Evolutionary conservation across 2,329 filamentous ascomycete genomes (phyloP).

Genomic region (Fusarium sp.): DNA sequence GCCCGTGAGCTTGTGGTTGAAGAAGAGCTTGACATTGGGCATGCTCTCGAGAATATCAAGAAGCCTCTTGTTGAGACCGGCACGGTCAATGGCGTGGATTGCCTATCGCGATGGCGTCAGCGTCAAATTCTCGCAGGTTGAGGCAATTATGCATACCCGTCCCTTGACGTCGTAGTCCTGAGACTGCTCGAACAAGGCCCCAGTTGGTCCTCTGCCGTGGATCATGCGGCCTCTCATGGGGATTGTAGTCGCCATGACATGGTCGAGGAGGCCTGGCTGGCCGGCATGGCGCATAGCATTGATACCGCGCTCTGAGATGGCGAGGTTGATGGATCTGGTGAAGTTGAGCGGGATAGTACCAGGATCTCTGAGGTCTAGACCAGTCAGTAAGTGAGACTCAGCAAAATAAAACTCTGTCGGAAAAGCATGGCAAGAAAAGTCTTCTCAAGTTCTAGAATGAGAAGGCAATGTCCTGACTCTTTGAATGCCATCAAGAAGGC

Average conservation of each 20-base stretch:
- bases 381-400: slow-evolving; percentile 30
- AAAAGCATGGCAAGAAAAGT: neutral
- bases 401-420: neutral
- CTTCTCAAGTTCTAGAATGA: neutral
- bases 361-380: slow-evolving; percentile 84
- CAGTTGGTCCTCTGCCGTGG: slow-evolving; percentile 74
- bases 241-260: slow-evolving; percentile 81
- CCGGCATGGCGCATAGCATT: slow-evolving; percentile 82
- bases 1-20: slow-evolving; percentile 92
- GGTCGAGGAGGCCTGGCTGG: slow-evolving; percentile 74
- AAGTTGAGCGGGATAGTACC: slow-evolving; percentile 90
- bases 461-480: neutral
- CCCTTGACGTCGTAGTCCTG: slow-evolving; percentile 93
- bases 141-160: slow-evolving; percentile 65
- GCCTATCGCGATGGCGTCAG: slow-evolving; percentile 60
- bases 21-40: slow-evolving; percentile 91
- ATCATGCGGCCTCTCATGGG: slow-evolving; percentile 99
- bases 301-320: slow-evolving; percentile 92
- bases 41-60: slow-evolving; percentile 85
- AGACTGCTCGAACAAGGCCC: slow-evolving; percentile 79
- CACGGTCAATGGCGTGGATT: slow-evolving; percentile 88
- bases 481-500: neutral
- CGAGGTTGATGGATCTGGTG: slow-evolving; percentile 98
- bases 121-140: slow-evolving; percentile 9
- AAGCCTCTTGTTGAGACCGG: slow-evolving; percentile 82